Base-by-base conservation (phyloP, 352 stramenopile species). In the Globisporangium apiculatum region DNA sequence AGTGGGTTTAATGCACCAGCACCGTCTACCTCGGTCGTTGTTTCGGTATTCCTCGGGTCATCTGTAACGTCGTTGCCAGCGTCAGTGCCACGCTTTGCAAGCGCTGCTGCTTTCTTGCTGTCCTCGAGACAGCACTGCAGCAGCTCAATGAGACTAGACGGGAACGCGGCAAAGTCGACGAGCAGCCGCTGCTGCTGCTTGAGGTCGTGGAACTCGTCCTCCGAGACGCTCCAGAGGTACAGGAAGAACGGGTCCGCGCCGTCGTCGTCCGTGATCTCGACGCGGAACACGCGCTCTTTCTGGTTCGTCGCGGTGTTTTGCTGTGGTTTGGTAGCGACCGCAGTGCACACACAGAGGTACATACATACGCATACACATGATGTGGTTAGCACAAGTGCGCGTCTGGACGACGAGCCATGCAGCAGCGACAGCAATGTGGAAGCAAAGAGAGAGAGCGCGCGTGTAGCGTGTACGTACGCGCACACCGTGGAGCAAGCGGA, bases 201-300 rank as follows among this genome's bases (percentile, higher is more conserved):
- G 5, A 98, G 71, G 43, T 95, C 83, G 63, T 97, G 92, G 65
- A 98, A 98, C 63, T 98, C 90, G 65, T 96, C 88, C 65, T 98
- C 94, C 24, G 86, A 94, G 37, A 98, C 94, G 64, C 95, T 91
- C 73, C 93, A 92, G 12, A 94, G 73, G 62, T 94, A 97, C 49
- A 97, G 64, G 62, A 97, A 98, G 61, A 91, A 97, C 58, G 89
- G 84, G 55, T 98, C 89, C 5, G 65, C 73, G 47, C 96, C 85
- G 48, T 97, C 83, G 49, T 94, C 91, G 64, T 98, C 88, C 12
- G 93, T 98, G 45, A 98, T 88, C 67, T 98, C 91, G 36, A 98
- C 88, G 56, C 92, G 90, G 43, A 98, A 79, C 52, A 97, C 83
- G 42, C 80, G 77, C 57, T 96, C 87, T 63, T 91, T 96, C 57